Conservation (phyloP, 306 rosid species). For the Senna tora region DNA sequence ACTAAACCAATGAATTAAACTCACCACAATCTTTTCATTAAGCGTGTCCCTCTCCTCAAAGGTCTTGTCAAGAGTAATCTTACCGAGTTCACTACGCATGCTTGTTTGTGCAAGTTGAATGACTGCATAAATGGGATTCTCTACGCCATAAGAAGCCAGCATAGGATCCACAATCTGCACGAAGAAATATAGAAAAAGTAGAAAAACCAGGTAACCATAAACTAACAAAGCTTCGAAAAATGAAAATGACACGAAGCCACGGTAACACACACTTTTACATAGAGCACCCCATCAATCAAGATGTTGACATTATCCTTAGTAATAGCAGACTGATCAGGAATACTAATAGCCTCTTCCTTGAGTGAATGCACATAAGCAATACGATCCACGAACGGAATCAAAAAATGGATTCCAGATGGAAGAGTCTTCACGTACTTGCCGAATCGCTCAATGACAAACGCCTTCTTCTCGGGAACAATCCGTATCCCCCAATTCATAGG, state of each 20-base stretch:
- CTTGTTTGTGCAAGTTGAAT: conserved; percentile 97
- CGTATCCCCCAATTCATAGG: conserved; percentile 94
- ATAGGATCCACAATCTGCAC: conserved; percentile 90
- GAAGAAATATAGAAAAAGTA: neutral
- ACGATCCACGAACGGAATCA: conserved; percentile 80
- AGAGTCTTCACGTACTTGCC: conserved; percentile 88
- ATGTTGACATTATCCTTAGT: conserved; percentile 90
- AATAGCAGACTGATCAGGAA: conserved; percentile 85
- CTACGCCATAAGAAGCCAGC: conserved; percentile 90
- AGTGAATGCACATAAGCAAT: conserved; percentile 90
- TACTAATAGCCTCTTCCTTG: conserved; percentile 85
- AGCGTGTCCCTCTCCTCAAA: conserved; percentile 81
- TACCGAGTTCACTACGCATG: conserved; percentile 96
- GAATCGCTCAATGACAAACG: conserved; percentile 83
- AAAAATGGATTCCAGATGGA: conserved; percentile 84
- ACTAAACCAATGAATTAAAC: conserved; percentile 24
- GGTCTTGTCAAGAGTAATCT: conserved; percentile 94
- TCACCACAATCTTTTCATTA: conserved; percentile 83
- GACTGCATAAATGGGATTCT: conserved; percentile 83
- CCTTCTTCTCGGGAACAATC: conserved; percentile 94
- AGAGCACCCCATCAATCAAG: conserved; percentile 87
- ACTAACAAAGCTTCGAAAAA: neutral
- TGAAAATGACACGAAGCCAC: neutral
- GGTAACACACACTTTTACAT: conserved; percentile 62
- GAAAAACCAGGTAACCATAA: conserved; percentile 7